A percentile compares a stretch with the other conserved stretches of the same genome.
Evolutionary conservation across 2,329 filamentous ascomycete species (phyloP).

Genomic region (Zalaria obscura): DNA sequence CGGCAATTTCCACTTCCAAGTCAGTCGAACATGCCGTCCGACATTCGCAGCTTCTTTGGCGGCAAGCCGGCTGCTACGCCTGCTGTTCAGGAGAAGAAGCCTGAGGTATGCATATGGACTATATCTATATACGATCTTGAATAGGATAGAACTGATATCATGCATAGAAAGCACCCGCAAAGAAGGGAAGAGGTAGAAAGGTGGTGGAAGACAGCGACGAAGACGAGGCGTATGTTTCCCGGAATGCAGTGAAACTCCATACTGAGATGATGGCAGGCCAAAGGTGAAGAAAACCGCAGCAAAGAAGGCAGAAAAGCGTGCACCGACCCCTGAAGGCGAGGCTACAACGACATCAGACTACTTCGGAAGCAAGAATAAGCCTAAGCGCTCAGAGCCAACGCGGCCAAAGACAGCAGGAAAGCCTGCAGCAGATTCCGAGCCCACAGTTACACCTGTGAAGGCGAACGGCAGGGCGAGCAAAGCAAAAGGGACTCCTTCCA

Average conservation of each 20-base stretch:
- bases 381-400: slow-evolving; percentile 31
- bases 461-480: slow-evolving; percentile 13
- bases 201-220: slow-evolving; percentile 74
- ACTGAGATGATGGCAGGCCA: slow-evolving; percentile 16
- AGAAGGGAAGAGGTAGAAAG: slow-evolving; percentile 41
- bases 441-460: slow-evolving; percentile 21
- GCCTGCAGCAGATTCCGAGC: slow-evolving; percentile 15
- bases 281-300: slow-evolving; percentile 42
- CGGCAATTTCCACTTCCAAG: too few relatives aligned
- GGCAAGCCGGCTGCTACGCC: slow-evolving; percentile 50
- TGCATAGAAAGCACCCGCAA: slow-evolving; percentile 20
- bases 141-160: background rate
- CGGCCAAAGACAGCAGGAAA: slow-evolving; percentile 11
- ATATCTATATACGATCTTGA: background rate
- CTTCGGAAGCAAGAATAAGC: slow-evolving; percentile 42
- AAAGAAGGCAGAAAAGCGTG: slow-evolving; percentile 43
- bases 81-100: slow-evolving; percentile 28
- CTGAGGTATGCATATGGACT: slow-evolving; percentile 11
- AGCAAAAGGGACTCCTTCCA: slow-evolving; percentile 10
- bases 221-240: slow-evolving; percentile 18
- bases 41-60: slow-evolving; percentile 86
- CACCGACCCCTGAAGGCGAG: slow-evolving; percentile 35
- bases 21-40: slow-evolving; percentile 49
- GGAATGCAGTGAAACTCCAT: background rate
- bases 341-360: slow-evolving; percentile 49